Percentiles rank a stretch among this genome's conserved stretches.
phyloP scores from a whole-genome alignment of 192 early-diverging fungal species.

The Gryganskiella cystojenkinii region DNA sequence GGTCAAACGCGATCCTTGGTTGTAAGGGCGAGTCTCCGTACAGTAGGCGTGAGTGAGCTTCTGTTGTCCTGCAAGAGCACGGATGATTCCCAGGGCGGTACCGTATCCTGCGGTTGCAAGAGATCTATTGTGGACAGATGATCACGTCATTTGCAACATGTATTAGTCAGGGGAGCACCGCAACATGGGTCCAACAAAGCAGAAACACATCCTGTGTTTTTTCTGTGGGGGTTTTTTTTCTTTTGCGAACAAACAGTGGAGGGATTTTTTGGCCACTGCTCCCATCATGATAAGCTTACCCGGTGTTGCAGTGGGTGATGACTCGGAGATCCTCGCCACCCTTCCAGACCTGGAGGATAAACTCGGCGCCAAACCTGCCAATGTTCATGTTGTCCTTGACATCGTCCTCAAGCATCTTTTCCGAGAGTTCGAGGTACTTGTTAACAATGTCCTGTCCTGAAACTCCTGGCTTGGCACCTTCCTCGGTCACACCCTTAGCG shows the following conservation, averaged over 20 bases:
- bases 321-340: constrained; percentile 64
- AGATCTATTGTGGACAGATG: constrained; percentile 53
- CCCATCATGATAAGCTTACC: constrained; percentile 59
- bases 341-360: constrained; percentile 63
- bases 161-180: too few relatives aligned
- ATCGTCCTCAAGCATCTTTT: constrained; percentile 88
- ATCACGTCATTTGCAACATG: not conserved
- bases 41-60: constrained; percentile 85
- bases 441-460: constrained; percentile 58
- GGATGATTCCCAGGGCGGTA: constrained; percentile 95
- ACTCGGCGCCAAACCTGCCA: constrained; percentile 83
- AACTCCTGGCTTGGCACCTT: constrained; percentile 17
- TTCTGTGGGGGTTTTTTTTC: not conserved
- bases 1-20: constrained; percentile 95
- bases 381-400: constrained; percentile 90
- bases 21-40: constrained; percentile 98
- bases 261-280: too few relatives aligned
- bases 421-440: constrained; percentile 78
- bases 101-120: constrained; percentile 87
- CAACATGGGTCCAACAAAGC: not conserved
- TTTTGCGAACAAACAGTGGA: constrained; percentile 1
- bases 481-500: constrained; percentile 42
- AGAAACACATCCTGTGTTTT: not conserved
- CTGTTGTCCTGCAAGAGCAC: constrained; percentile 69
- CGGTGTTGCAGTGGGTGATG: constrained; percentile 98